phyloP scores from a whole-genome alignment of 106 monocot genomes.

The Dioscorea alata region DNA sequence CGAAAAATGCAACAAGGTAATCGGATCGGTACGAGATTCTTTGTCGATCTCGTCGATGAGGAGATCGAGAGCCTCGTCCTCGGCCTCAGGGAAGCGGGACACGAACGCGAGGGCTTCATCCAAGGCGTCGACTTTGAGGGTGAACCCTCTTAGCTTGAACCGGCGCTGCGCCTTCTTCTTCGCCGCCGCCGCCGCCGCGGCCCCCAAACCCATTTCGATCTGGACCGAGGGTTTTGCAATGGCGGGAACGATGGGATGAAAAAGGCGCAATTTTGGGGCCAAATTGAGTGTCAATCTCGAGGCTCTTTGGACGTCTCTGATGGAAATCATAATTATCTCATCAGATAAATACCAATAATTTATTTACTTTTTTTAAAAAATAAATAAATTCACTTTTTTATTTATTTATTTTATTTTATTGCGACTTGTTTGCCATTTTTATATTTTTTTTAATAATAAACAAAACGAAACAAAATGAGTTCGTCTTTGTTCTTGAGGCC shows the following conservation, averaged over 20 bases:
- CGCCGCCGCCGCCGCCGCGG: conserved; percentile 23
- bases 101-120: conserved; percentile 66
- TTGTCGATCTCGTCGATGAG: conserved; percentile 93
- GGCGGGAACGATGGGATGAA: too few relatives aligned
- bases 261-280: too few relatives aligned
- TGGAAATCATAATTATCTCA: too few relatives aligned
- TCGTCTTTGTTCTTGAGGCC: background rate
- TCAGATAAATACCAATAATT: too few relatives aligned
- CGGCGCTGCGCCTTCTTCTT: conserved; percentile 69
- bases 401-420: too few relatives aligned
- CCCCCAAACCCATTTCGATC: conserved; percentile 3
- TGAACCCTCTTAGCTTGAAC: conserved; percentile 80
- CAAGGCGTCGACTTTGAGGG: conserved; percentile 74
- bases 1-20: background rate
- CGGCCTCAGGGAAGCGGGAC: conserved; percentile 64
- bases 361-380: too few relatives aligned
- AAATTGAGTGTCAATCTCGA: too few relatives aligned
- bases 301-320: too few relatives aligned
- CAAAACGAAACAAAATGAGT: background rate
- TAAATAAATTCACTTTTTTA: too few relatives aligned
- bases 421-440: too few relatives aligned
- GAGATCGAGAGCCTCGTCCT: conserved; percentile 85
- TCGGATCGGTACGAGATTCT: conserved; percentile 35
- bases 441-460: too few relatives aligned
- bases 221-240: background rate